Percentiles rank a stretch among this genome's conserved stretches.
phyloP scores from a whole-genome alignment of 2,329 filamentous ascomycete genomes.

The Gyromitra esculenta region DNA sequence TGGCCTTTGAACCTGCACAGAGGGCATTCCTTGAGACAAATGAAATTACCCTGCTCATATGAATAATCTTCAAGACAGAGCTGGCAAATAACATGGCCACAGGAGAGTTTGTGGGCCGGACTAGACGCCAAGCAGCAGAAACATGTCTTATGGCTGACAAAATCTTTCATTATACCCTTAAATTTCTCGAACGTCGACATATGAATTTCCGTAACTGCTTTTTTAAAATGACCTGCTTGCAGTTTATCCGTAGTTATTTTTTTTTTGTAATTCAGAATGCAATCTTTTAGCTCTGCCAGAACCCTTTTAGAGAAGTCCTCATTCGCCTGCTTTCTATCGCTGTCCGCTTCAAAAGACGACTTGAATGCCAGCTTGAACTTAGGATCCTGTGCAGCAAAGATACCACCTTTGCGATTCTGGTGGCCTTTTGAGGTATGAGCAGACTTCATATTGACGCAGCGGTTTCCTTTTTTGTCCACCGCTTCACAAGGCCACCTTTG shows the following conservation, averaged over 20 bases:
- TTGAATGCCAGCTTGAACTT: neutral
- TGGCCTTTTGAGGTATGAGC: slow-evolving; percentile 62
- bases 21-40: neutral
- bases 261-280: neutral
- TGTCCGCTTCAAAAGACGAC: neutral
- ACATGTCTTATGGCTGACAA: slow-evolving; percentile 63
- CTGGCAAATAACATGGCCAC: slow-evolving; percentile 64
- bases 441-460: slow-evolving; percentile 61
- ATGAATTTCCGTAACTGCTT: neutral
- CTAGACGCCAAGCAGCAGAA: slow-evolving; percentile 63
- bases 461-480: slow-evolving; percentile 51
- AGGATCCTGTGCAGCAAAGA: slow-evolving; percentile 59
- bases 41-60: slow-evolving; percentile 38
- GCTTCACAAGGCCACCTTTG: slow-evolving; percentile 64
- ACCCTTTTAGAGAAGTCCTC: neutral
- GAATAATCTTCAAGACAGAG: slow-evolving; percentile 61
- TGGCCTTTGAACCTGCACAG: neutral
- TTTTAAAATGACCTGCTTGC: neutral
- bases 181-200: neutral
- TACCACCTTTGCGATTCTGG: slow-evolving; percentile 62
- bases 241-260: neutral
- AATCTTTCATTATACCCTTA: slow-evolving; percentile 9
- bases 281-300: neutral
- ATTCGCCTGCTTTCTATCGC: neutral
- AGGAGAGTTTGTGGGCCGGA: slow-evolving; percentile 62